These are phyloP conservation scores for Urostyla sp. DNA, from an alignment of 73 alveolate species.

Conservation along the genomic window DNA sequence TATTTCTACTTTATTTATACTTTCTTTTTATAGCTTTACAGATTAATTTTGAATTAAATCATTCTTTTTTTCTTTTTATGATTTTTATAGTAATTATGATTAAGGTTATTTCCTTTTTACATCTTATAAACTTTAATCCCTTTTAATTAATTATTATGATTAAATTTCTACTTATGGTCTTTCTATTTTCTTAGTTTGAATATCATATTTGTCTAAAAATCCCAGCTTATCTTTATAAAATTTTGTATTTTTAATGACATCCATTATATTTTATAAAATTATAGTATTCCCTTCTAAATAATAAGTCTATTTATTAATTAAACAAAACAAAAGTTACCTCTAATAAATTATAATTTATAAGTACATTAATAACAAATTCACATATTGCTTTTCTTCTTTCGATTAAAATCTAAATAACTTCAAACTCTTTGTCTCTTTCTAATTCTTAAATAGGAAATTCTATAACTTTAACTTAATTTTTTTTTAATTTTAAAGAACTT, in stretches of 20 bases:
- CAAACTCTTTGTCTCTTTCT: slow-evolving; percentile 29
- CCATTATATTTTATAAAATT: too few relatives aligned
- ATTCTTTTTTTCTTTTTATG: too few relatives aligned
- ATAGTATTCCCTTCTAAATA: slow-evolving; percentile 9
- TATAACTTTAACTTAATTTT: not conserved
- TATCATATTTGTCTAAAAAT: too few relatives aligned
- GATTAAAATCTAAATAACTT: slow-evolving; percentile 22
- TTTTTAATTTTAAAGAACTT: not conserved
- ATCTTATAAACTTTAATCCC: not conserved
- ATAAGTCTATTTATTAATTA: not conserved
- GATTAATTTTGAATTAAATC: too few relatives aligned
- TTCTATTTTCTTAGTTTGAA: too few relatives aligned
- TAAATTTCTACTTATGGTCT: too few relatives aligned
- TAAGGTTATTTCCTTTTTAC: not conserved
- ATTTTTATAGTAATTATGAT: too few relatives aligned
- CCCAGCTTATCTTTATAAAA: too few relatives aligned
- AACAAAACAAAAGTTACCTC: slow-evolving; percentile 1
- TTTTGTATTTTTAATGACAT: too few relatives aligned
- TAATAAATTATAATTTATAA: slow-evolving; percentile 14
- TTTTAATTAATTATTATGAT: too few relatives aligned
- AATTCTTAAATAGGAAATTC: slow-evolving; percentile 27
- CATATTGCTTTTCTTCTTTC: slow-evolving; percentile 49
- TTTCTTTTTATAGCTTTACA: too few relatives aligned
- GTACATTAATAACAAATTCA: slow-evolving; percentile 14
- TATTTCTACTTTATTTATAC: too few relatives aligned